Percentiles rank a stretch among this genome's conserved stretches.
These are phyloP conservation scores for Gracilaria vermiculophylla DNA, from an alignment of 23 red algal species.

Conservation along the genomic window DNA sequence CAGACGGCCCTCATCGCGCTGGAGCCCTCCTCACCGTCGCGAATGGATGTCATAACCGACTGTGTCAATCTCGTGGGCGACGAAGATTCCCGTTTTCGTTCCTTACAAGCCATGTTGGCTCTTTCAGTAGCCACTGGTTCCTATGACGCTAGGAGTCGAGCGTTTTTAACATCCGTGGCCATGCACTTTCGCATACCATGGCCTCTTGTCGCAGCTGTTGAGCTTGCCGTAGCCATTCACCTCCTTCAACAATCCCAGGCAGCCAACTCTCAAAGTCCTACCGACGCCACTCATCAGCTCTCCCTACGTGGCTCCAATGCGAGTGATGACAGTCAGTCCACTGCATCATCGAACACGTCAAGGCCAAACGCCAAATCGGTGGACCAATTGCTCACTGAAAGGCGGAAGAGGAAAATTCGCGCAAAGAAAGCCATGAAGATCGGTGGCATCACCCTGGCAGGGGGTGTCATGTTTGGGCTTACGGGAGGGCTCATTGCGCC, in stretches of 20 bases:
- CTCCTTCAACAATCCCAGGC: constrained; percentile 56
- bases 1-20: constrained; percentile 58
- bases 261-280: background rate
- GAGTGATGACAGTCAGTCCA: background rate
- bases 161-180: constrained; percentile 55
- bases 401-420: constrained; percentile 31
- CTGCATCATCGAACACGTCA: background rate
- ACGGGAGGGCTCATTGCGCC: constrained; percentile 95
- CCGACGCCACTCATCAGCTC: constrained; percentile 17
- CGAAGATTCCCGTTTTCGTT: constrained; percentile 57
- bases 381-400: constrained; percentile 39
- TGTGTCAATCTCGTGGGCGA: constrained; percentile 76
- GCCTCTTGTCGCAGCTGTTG: constrained; percentile 65
- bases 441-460: constrained; percentile 85
- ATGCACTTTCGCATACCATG: constrained; percentile 55
- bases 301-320: background rate
- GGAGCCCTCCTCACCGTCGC: constrained; percentile 2
- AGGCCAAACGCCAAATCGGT: constrained; percentile 9
- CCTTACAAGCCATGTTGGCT: constrained; percentile 78
- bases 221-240: constrained; percentile 80
- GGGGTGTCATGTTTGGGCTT: constrained; percentile 92
- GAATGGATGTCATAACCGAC: constrained; percentile 15
- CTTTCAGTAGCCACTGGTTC: constrained; percentile 59
- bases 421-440: constrained; percentile 58
- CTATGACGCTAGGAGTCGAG: constrained; percentile 84